phyloP scores from a whole-genome alignment of 345 rosid species.

The Hibiscus trionum region DNA sequence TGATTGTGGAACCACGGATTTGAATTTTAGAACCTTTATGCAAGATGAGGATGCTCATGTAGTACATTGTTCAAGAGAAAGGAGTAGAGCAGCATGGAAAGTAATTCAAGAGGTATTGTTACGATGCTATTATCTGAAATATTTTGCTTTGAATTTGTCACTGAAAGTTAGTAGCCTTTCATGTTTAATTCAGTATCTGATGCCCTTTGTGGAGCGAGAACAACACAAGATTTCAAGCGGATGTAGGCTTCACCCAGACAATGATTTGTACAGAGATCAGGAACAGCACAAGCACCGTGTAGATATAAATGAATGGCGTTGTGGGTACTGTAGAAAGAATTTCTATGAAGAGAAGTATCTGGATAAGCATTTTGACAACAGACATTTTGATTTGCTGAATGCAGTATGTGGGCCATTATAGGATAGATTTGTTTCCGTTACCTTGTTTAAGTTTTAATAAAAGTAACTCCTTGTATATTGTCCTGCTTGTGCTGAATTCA shows the following conservation, averaged over 20 bases:
- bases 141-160: not conserved
- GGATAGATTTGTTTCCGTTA: not conserved
- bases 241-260: conserved; percentile 78
- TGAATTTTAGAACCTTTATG: conserved; percentile 25
- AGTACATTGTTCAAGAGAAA: conserved; percentile 81
- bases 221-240: conserved; percentile 41
- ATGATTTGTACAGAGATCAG: conserved; percentile 83
- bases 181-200: conserved; percentile 52
- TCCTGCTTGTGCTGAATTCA: conserved; percentile 26
- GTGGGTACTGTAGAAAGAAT: conserved; percentile 89
- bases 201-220: conserved; percentile 77
- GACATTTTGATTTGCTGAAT: conserved; percentile 74
- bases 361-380: conserved; percentile 72
- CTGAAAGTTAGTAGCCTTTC: not conserved
- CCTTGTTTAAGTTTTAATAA: not conserved
- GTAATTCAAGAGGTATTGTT: conserved; percentile 38
- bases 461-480: conserved; percentile 14
- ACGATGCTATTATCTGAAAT: not conserved
- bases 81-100: conserved; percentile 86
- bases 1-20: not conserved
- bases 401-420: conserved; percentile 40
- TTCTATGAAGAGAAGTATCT: conserved; percentile 75
- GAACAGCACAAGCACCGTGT: conserved; percentile 78
- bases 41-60: conserved; percentile 35
- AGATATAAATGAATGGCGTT: conserved; percentile 77